phyloP scores from a whole-genome alignment of 495 filamentous ascomycete genomes.

The Lepraria neglecta region DNA sequence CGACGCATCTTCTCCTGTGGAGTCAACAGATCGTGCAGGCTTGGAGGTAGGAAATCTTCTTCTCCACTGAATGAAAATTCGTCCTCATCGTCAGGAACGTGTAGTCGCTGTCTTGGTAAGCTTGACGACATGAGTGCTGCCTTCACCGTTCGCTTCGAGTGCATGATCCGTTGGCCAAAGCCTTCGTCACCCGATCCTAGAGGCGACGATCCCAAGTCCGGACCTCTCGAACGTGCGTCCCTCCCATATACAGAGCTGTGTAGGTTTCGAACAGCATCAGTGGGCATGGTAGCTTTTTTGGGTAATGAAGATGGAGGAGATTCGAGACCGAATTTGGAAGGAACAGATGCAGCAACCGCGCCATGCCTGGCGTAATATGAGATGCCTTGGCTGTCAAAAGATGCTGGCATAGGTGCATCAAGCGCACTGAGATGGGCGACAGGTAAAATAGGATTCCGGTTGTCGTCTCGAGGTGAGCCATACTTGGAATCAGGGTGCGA shows the following conservation, averaged over 20 bases:
- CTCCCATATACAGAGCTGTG: conserved; percentile 82
- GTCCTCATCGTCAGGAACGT: conserved; percentile 63
- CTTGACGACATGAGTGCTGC: conserved; percentile 74
- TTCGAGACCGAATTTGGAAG: conserved; percentile 85
- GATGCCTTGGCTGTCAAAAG: conserved; percentile 94
- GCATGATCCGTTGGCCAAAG: conserved; percentile 66
- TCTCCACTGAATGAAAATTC: conserved; percentile 82
- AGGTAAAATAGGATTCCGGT: conserved; percentile 68
- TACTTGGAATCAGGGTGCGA: conserved; percentile 73
- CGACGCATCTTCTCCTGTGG: conserved; percentile 82
- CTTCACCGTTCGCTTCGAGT: conserved; percentile 75
- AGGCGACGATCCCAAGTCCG: conserved; percentile 59
- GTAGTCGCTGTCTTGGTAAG: conserved; percentile 55
- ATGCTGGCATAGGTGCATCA: conserved; percentile 88
- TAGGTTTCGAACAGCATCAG: conserved; percentile 69
- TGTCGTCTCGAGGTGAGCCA: conserved; percentile 79
- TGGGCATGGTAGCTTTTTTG: conserved; percentile 50
- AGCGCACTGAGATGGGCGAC: conserved; percentile 66
- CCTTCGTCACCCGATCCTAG: conserved; percentile 50
- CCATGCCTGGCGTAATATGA: conserved; percentile 85
- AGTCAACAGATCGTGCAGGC: conserved; percentile 84
- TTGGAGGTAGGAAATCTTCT: conserved; percentile 84
- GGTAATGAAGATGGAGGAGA: conserved; percentile 75
- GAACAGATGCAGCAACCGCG: conserved; percentile 86
- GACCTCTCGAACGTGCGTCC: conserved; percentile 47